Conservation (phyloP, 495 filamentous ascomycete species). For the Physcia stellaris region DNA sequence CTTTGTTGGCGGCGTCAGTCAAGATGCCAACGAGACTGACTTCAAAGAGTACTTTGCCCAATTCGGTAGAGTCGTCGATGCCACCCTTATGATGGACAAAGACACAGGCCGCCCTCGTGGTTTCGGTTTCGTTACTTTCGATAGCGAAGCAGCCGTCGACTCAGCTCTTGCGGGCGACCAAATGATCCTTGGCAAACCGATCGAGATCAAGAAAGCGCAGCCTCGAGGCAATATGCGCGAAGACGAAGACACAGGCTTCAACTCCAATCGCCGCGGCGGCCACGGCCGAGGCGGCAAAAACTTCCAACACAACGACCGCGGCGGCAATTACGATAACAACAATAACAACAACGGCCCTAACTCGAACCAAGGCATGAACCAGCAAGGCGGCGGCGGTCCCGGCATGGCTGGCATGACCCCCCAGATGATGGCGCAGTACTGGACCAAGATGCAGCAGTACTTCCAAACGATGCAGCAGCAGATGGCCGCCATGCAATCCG, state of each 20-base stretch:
- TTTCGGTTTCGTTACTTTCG: constrained; percentile 98
- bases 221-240: constrained; percentile 90
- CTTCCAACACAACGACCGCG: constrained; percentile 37
- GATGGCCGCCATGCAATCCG: constrained; percentile 32
- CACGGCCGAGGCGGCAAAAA: constrained; percentile 28
- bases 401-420: constrained; percentile 62
- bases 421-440: constrained; percentile 95
- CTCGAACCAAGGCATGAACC: constrained; percentile 21
- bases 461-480: constrained; percentile 86
- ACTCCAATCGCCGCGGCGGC: constrained; percentile 38
- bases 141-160: constrained; percentile 90
- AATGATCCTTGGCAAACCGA: constrained; percentile 85
- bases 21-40: constrained; percentile 89
- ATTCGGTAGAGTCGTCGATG: constrained; percentile 91
- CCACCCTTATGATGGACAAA: constrained; percentile 99
- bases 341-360: constrained; percentile 30
- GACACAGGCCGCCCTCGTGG: constrained; percentile 90
- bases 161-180: constrained; percentile 66
- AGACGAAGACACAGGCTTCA: constrained; percentile 54
- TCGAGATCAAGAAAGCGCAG: constrained; percentile 97
- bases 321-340: constrained; percentile 29
- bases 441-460: constrained; percentile 94
- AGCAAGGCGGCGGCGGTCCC: constrained; percentile 25
- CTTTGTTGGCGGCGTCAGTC: constrained; percentile 93
- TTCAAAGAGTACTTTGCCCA: constrained; percentile 94